Evolutionary conservation across 2,329 filamentous ascomycete species (phyloP).

Genomic region (Aspergillus sp.): DNA sequence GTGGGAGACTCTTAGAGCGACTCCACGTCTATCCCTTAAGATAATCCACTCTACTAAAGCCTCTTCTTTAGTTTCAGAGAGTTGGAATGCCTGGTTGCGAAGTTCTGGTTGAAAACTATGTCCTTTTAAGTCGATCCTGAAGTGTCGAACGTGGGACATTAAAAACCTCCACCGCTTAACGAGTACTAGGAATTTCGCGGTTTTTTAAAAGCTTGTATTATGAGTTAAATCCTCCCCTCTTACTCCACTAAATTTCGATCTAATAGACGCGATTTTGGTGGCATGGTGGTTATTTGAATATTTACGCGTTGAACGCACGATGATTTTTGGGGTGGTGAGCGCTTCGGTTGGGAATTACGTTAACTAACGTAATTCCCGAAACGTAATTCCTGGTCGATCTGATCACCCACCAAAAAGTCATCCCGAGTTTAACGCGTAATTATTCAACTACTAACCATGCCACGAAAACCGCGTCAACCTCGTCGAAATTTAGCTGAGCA

Average conservation of each 20-base stretch:
- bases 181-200: not conserved
- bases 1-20: not conserved
- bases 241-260: not conserved
- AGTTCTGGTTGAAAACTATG: not conserved
- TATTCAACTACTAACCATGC: no score
- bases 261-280: slow-evolving; percentile 1
- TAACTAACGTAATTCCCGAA: no score
- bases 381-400: no score
- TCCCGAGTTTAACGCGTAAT: no score
- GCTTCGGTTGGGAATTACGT: no score
- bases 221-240: slow-evolving; percentile 9
- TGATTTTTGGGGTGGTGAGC: not conserved
- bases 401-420: no score
- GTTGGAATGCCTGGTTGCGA: not conserved
- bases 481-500: no score
- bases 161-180: slow-evolving; percentile 8
- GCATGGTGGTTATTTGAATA: slow-evolving; percentile 16
- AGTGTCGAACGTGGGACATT: slow-evolving; percentile 5
- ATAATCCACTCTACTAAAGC: slow-evolving; percentile 12
- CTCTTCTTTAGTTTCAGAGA: slow-evolving; percentile 14
- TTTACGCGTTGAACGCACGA: not conserved
- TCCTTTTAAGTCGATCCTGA: slow-evolving; percentile 6
- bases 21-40: slow-evolving; percentile 7
- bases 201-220: slow-evolving; percentile 3
- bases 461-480: no score